Evolutionary conservation across 345 rosid species (phyloP).

Genomic region (Atalantia buxifolia): DNA sequence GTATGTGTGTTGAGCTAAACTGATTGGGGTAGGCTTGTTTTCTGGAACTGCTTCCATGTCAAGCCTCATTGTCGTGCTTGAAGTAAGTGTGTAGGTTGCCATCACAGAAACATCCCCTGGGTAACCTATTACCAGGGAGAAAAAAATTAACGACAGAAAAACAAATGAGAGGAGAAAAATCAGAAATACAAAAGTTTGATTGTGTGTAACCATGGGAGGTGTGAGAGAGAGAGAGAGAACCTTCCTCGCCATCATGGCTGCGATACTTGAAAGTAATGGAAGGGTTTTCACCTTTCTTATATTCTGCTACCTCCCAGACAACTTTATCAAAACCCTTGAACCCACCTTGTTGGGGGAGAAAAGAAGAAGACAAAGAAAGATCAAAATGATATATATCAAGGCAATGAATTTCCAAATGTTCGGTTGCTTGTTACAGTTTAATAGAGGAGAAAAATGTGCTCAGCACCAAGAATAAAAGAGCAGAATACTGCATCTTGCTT

Average conservation of each 20-base stretch:
- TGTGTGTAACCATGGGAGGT: not conserved
- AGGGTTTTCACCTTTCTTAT: conserved; percentile 60
- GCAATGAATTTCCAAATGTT: not conserved
- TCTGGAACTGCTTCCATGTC: conserved; percentile 87
- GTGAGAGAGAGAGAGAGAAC: conserved; percentile 18
- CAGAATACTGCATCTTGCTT: conserved; percentile 1
- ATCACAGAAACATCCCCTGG: conserved; percentile 76
- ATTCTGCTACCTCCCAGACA: conserved; percentile 69
- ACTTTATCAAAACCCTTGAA: conserved; percentile 78
- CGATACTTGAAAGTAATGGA: conserved; percentile 70
- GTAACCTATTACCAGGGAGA: conserved; percentile 48
- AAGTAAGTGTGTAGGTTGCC: conserved; percentile 72
- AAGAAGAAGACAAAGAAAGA: too few relatives aligned
- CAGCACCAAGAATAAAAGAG: not conserved
- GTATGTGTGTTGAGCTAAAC: conserved; percentile 94
- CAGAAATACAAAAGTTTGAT: not conserved
- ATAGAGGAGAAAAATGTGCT: not conserved
- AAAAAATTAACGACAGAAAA: too few relatives aligned
- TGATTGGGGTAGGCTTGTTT: conserved; percentile 77
- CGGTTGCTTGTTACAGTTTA: not conserved
- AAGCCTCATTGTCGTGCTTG: conserved; percentile 69
- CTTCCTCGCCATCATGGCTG: conserved; percentile 86
- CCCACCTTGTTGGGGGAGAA: conserved; percentile 47
- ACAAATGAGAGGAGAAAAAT: not conserved
- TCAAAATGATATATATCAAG: not conserved